Evolutionary conservation across 2,329 filamentous ascomycete species (phyloP).

Genomic region (Verticillium zaregamsianum): DNA sequence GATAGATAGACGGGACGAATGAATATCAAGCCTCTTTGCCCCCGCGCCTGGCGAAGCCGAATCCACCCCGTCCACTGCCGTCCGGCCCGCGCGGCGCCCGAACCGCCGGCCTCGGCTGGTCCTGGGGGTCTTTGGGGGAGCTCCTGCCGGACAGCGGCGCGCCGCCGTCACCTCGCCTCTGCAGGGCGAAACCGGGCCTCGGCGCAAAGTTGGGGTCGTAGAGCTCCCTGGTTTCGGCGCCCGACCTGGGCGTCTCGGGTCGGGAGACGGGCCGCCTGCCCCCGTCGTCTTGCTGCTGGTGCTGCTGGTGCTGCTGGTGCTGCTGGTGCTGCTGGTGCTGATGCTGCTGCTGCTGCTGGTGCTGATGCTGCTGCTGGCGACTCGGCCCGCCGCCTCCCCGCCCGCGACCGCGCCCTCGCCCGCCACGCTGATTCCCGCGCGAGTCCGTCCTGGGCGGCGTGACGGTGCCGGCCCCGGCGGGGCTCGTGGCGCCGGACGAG

Average conservation of each 20-base stretch:
- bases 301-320: neutral
- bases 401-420: slow-evolving; percentile 42
- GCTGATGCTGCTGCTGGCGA: slow-evolving; percentile 22
- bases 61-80: slow-evolving; percentile 69
- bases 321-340: slow-evolving; percentile 12
- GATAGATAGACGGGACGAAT: slow-evolving; percentile 14
- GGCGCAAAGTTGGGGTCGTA: slow-evolving; percentile 72
- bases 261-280: slow-evolving; percentile 12
- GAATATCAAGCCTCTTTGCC: slow-evolving; percentile 40
- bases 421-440: slow-evolving; percentile 29
- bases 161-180: slow-evolving; percentile 37
- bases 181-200: slow-evolving; percentile 52
- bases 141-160: slow-evolving; percentile 34
- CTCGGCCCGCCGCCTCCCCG: slow-evolving; percentile 30
- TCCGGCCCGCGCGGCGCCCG: slow-evolving; percentile 77
- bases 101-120: slow-evolving; percentile 65
- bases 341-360: slow-evolving; percentile 8
- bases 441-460: slow-evolving; percentile 50
- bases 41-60: slow-evolving; percentile 68
- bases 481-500: slow-evolving; percentile 56
- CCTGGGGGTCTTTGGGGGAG: slow-evolving; percentile 48
- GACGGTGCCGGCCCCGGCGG: slow-evolving; percentile 41
- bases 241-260: slow-evolving; percentile 19
- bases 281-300: neutral
- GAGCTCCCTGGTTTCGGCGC: slow-evolving; percentile 52